These are phyloP conservation scores for Vaccinium vitisidaea DNA, from an alignment of 148 eudicot genomes.

Conservation along the genomic window DNA sequence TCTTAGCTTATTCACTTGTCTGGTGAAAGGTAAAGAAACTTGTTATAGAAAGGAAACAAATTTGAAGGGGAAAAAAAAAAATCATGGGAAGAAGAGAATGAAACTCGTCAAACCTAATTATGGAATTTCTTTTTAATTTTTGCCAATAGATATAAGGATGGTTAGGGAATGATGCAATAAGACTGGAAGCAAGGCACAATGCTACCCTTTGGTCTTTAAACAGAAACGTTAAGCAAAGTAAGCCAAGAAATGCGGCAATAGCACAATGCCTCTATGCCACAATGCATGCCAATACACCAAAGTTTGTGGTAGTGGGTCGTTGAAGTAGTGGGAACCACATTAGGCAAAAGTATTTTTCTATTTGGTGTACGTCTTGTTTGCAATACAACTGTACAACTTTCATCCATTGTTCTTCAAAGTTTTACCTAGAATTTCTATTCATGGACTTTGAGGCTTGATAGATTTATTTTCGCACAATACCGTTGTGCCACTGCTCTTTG, in stretches of 20 bases:
- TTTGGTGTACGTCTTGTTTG: not conserved
- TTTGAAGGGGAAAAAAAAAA: not conserved
- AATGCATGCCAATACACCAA: not conserved
- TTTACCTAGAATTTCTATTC: not conserved
- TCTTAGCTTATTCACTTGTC: slow-evolving; percentile 1
- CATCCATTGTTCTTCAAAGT: not conserved
- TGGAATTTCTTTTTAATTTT: not conserved
- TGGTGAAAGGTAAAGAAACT: not conserved
- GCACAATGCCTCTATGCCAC: not conserved
- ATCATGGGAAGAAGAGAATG: not conserved
- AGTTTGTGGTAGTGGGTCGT: not conserved
- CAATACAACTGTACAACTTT: not conserved
- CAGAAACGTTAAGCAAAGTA: not conserved
- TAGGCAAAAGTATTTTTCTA: not conserved
- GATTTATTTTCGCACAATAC: not conserved
- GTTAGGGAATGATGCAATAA: not conserved
- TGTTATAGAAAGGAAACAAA: not conserved
- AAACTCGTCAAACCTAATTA: not conserved
- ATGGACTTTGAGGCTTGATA: not conserved
- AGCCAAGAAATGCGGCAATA: not conserved
- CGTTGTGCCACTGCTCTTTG: not conserved
- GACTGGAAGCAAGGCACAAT: not conserved
- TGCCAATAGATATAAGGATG: not conserved
- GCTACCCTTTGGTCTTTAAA: not conserved
- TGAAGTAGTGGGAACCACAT: not conserved